Evolutionary conservation across 345 rosid genomes (phyloP).

Genomic region (Theobroma cacao): DNA sequence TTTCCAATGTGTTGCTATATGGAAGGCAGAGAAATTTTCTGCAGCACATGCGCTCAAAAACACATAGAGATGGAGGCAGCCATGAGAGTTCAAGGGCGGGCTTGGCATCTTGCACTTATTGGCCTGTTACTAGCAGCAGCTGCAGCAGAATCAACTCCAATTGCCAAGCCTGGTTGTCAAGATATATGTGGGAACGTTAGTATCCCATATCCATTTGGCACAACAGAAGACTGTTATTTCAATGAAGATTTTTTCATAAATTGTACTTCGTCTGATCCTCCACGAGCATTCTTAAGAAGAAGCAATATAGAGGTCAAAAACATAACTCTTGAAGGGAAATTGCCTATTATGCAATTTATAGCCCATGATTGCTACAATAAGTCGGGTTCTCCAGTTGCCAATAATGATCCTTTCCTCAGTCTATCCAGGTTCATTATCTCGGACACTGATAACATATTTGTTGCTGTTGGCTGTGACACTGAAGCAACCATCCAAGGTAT

Average conservation of each 20-base stretch:
- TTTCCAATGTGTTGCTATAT: background rate
- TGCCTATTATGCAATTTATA: conserved; percentile 1
- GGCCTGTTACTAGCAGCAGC: background rate
- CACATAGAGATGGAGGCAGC: background rate
- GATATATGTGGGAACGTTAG: conserved; percentile 14
- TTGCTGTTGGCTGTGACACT: conserved; percentile 17
- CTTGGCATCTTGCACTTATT: background rate
- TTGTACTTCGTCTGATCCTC: background rate
- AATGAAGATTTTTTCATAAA: background rate
- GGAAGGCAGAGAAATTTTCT: background rate
- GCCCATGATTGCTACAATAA: conserved; percentile 9
- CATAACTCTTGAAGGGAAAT: background rate
- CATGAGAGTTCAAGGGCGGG: background rate
- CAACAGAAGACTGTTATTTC: background rate
- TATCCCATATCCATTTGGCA: conserved; percentile 26
- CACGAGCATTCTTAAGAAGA: background rate
- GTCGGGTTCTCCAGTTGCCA: background rate
- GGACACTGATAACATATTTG: background rate
- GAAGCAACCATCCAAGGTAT: background rate
- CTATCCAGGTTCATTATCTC: background rate
- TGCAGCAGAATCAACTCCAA: background rate
- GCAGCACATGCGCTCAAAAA: background rate
- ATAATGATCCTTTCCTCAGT: background rate
- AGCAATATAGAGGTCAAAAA: background rate
- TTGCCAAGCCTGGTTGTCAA: background rate